Evolutionary conservation across 2,329 filamentous ascomycete genomes (phyloP).

Genomic region (Verruconis gallopava): DNA sequence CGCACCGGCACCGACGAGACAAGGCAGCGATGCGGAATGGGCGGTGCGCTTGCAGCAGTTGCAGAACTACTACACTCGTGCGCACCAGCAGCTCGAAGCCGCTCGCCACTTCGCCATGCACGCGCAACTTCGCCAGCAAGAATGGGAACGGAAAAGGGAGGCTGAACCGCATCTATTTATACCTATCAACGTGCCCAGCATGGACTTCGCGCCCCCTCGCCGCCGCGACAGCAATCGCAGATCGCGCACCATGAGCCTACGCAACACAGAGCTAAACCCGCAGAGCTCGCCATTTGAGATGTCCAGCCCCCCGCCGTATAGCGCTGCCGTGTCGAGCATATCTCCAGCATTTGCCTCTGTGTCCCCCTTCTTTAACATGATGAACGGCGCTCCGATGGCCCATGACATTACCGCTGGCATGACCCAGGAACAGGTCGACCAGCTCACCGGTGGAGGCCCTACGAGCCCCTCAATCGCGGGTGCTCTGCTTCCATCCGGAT

Average conservation of each 20-base stretch:
- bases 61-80: slow-evolving; percentile 33
- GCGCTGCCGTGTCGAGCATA: slow-evolving; percentile 21
- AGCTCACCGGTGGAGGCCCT: slow-evolving; percentile 50
- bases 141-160: slow-evolving; percentile 22
- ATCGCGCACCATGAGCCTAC: slow-evolving; percentile 26
- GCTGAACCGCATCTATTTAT: slow-evolving; percentile 27
- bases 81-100: slow-evolving; percentile 22
- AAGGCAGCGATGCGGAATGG: slow-evolving; percentile 42
- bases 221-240: slow-evolving; percentile 28
- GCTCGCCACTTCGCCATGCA: slow-evolving; percentile 27
- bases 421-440: slow-evolving; percentile 50
- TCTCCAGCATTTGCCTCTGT: slow-evolving; percentile 39
- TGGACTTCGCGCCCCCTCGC: slow-evolving; percentile 15
- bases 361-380: slow-evolving; percentile 42
- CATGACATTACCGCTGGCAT: slow-evolving; percentile 41
- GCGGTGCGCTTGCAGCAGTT: slow-evolving; percentile 40
- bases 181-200: slow-evolving; percentile 16
- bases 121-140: slow-evolving; percentile 29
- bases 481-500: slow-evolving; percentile 56
- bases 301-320: slow-evolving; percentile 28
- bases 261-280: slow-evolving; percentile 18
- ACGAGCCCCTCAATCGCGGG: slow-evolving; percentile 62
- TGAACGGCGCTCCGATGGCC: slow-evolving; percentile 33
- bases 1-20: slow-evolving; percentile 26
- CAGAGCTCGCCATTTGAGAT: slow-evolving; percentile 26